Percentiles rank a stretch among this genome's conserved stretches.
These are phyloP conservation scores for Lentithecium fluviatile DNA, from an alignment of 495 filamentous ascomycete genomes.

Conservation along the genomic window DNA sequence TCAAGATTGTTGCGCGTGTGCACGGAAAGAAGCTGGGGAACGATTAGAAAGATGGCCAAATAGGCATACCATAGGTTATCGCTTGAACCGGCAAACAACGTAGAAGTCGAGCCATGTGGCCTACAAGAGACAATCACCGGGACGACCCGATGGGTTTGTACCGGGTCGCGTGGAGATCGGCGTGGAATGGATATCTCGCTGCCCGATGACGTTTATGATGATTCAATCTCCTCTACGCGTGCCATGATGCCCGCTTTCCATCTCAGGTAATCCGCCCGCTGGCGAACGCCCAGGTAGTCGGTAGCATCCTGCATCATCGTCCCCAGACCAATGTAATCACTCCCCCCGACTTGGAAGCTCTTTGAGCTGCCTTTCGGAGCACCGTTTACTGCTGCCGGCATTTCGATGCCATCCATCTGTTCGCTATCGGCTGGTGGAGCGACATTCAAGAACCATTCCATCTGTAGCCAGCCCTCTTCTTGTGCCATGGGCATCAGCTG, in stretches of 20 bases:
- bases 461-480: slow-evolving; percentile 37
- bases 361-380: neutral
- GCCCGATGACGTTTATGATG: too few species aligned
- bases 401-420: slow-evolving; percentile 44
- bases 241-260: slow-evolving; percentile 72
- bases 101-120: too few species aligned
- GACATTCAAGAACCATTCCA: slow-evolving; percentile 42
- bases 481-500: slow-evolving; percentile 35
- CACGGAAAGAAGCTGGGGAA: too few species aligned
- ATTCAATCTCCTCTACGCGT: slow-evolving; percentile 53
- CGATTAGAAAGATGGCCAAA: too few species aligned
- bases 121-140: too few species aligned
- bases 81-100: too few species aligned
- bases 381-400: slow-evolving; percentile 29
- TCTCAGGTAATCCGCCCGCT: slow-evolving; percentile 61
- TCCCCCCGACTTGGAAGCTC: slow-evolving; percentile 30
- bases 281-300: slow-evolving; percentile 74
- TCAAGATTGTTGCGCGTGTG: too few species aligned
- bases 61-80: too few species aligned
- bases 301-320: slow-evolving; percentile 84
- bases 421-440: slow-evolving; percentile 31
- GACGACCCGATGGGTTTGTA: too few species aligned
- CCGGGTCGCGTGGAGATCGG: too few species aligned
- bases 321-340: slow-evolving; percentile 57
- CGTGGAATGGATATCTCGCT: too few species aligned